Percentiles rank a stretch among this genome's conserved stretches.
Conservation (phyloP, 2,329 filamentous ascomycete genomes). For the Pseudogymnoascus sp. region DNA sequence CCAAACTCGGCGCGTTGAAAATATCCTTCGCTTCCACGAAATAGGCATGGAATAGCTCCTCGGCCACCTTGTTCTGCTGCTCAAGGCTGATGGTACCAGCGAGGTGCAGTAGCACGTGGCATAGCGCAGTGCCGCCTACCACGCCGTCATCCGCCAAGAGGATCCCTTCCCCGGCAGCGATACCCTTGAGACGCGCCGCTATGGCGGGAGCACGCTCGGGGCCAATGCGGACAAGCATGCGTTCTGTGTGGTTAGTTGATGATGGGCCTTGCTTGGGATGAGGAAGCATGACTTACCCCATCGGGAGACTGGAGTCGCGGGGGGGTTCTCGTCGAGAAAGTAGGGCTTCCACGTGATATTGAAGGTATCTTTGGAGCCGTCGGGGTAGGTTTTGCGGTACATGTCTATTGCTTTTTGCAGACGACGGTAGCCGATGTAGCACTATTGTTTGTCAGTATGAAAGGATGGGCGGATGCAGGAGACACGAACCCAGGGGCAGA, state of each 20-base stretch:
- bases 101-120: conserved; percentile 1
- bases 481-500: conserved; percentile 55
- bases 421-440: conserved; percentile 74
- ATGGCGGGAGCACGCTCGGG: background rate
- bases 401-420: conserved; percentile 64
- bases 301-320: background rate
- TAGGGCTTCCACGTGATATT: conserved; percentile 70
- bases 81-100: background rate
- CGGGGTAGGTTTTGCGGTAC: conserved; percentile 58
- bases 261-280: background rate
- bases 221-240: background rate
- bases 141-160: background rate
- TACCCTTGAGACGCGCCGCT: background rate
- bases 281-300: background rate
- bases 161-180: background rate
- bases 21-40: conserved; percentile 62
- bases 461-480: background rate
- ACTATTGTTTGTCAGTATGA: conserved; percentile 27
- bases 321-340: conserved; percentile 55
- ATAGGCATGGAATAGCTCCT: conserved; percentile 59
- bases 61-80: conserved; percentile 52
- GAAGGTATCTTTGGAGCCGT: conserved; percentile 58
- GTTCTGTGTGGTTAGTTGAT: background rate
- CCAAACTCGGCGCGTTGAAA: conserved; percentile 38
- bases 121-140: background rate